Conservation (phyloP, 352 stramenopile species). For the Phytopythium sindhum region DNA sequence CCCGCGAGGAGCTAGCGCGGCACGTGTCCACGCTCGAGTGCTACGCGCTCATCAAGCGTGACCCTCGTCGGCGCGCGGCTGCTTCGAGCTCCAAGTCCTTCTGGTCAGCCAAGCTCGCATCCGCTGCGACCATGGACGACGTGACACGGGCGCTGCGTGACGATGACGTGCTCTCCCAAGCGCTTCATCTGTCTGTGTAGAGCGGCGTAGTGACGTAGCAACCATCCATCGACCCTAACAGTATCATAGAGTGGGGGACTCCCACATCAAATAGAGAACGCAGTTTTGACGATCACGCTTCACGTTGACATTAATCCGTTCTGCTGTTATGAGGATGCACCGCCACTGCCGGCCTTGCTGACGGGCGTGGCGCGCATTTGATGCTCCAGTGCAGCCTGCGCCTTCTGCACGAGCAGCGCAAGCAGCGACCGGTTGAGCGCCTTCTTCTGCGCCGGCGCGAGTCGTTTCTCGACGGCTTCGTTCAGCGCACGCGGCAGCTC, state of each 20-base stretch:
- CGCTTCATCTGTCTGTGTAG: constrained; percentile 19
- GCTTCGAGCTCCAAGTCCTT: constrained; percentile 16
- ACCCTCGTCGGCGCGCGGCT: neutral
- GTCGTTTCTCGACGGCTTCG: constrained; percentile 63
- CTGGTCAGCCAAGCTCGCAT: constrained; percentile 49
- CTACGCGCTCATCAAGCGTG: constrained; percentile 58
- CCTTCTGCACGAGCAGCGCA: constrained; percentile 74
- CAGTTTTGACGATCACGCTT: neutral
- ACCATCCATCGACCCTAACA: neutral
- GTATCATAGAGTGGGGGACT: constrained; percentile 5
- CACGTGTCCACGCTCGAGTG: constrained; percentile 66
- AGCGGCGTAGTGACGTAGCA: neutral
- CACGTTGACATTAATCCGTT: neutral
- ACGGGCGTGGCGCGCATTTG: constrained; percentile 72
- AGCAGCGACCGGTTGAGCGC: constrained; percentile 64
- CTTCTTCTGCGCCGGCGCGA: constrained; percentile 55
- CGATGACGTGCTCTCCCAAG: constrained; percentile 39
- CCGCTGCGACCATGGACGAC: constrained; percentile 42
- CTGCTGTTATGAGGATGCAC: neutral
- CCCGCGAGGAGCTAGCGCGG: constrained; percentile 53
- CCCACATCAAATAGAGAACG: neutral
- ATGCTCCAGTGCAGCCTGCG: constrained; percentile 57
- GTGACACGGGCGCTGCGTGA: constrained; percentile 37
- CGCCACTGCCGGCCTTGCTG: neutral
- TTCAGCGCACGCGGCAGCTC: constrained; percentile 72